These are phyloP conservation scores for Ricinus communis DNA, from an alignment of 345 rosid species.

Conservation along the genomic window DNA sequence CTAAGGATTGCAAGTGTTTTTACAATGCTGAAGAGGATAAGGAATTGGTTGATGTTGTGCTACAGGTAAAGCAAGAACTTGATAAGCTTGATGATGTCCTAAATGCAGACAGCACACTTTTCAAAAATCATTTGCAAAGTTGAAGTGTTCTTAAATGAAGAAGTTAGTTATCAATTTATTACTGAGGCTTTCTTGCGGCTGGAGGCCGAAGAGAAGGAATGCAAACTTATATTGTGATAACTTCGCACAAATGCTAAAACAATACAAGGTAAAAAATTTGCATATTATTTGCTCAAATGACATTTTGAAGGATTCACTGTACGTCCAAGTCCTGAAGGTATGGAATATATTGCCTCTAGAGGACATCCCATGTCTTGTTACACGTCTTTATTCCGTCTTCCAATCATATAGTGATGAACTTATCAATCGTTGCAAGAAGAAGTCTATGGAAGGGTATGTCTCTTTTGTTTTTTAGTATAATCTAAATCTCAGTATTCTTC, in stretches of 20 bases:
- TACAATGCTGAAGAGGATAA: conserved; percentile 41
- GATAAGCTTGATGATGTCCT: conserved; percentile 44
- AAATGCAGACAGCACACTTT: conserved; percentile 26
- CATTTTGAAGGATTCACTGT: conserved; percentile 27
- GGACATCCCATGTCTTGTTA: conserved; percentile 35
- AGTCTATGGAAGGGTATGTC: conserved; percentile 48
- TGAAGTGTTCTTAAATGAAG: conserved; percentile 29
- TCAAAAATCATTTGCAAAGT: conserved; percentile 48
- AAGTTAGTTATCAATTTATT: conserved; percentile 31
- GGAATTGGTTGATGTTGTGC: conserved; percentile 33
- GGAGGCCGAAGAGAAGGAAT: conserved; percentile 45
- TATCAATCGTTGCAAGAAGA: conserved; percentile 41
- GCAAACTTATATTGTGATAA: conserved; percentile 29
- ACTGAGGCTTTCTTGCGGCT: conserved; percentile 43
- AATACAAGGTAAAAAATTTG: conserved; percentile 38
- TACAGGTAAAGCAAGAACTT: conserved; percentile 37
- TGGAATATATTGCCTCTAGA: conserved; percentile 54
- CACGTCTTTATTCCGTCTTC: conserved; percentile 44
- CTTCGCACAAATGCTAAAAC: conserved; percentile 42
- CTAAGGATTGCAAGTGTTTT: conserved; percentile 43
- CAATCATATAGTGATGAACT: conserved; percentile 34
- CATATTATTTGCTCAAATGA: conserved; percentile 48
- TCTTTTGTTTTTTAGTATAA: not conserved
- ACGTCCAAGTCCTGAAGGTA: conserved; percentile 45
- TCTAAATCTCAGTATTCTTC: not conserved